Conservation (phyloP, 352 stramenopile species). For the Phytophthora citricola region DNA sequence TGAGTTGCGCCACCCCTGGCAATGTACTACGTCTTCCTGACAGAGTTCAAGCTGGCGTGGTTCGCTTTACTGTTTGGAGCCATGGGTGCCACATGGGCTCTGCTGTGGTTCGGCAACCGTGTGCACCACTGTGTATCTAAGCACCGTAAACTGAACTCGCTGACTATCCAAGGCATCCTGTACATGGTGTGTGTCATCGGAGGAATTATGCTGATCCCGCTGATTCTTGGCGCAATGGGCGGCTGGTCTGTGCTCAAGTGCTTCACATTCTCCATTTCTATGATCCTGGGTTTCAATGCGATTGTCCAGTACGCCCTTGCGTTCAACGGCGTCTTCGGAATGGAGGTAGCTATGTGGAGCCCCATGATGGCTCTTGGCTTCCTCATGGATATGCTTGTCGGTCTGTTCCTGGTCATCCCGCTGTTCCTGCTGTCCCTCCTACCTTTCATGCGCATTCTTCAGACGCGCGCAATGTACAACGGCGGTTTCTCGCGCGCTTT, state of each 20-base stretch:
- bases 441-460: slow-evolving; percentile 88
- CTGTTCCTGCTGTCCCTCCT: slow-evolving; percentile 77
- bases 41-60: slow-evolving; percentile 61
- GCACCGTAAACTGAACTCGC: slow-evolving; percentile 65
- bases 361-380: slow-evolving; percentile 81
- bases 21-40: slow-evolving; percentile 87
- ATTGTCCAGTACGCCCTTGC: slow-evolving; percentile 79
- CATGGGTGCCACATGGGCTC: slow-evolving; percentile 54
- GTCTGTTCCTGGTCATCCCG: slow-evolving; percentile 79
- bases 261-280: slow-evolving; percentile 69
- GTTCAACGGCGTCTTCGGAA: slow-evolving; percentile 67
- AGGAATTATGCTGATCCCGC: slow-evolving; percentile 55
- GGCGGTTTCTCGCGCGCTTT: slow-evolving; percentile 82
- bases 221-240: slow-evolving; percentile 60
- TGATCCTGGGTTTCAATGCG: slow-evolving; percentile 74
- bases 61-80: slow-evolving; percentile 55
- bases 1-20: slow-evolving; percentile 78
- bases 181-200: slow-evolving; percentile 81
- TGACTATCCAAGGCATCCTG: slow-evolving; percentile 65
- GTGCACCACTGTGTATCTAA: slow-evolving; percentile 57
- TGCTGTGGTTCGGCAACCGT: slow-evolving; percentile 65
- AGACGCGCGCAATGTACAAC: slow-evolving; percentile 90
- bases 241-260: slow-evolving; percentile 72
- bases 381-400: slow-evolving; percentile 87
- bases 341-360: slow-evolving; percentile 72